These are phyloP conservation scores for Nepenthes mirabilis DNA, from an alignment of 148 eudicot species.

Conservation along the genomic window DNA sequence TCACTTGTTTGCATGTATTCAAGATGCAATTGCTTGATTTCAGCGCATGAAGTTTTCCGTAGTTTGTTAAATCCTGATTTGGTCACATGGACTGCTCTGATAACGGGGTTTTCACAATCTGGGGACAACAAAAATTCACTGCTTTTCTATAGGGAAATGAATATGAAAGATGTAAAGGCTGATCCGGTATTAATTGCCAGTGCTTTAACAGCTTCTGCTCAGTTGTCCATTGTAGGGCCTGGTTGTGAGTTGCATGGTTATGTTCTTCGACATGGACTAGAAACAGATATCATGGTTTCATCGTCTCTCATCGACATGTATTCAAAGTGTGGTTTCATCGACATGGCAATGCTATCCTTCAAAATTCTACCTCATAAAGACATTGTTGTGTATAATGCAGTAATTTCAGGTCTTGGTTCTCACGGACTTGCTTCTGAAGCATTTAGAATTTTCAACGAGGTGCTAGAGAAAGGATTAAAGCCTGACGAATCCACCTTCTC, in stretches of 20 bases:
- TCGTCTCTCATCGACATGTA: slow-evolving; percentile 85
- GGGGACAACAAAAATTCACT: slow-evolving; percentile 32
- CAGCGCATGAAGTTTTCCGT: slow-evolving; percentile 43
- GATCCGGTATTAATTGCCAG: slow-evolving; percentile 54
- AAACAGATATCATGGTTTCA: slow-evolving; percentile 35
- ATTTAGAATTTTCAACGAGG: slow-evolving; percentile 32
- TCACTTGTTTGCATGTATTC: slow-evolving; percentile 69
- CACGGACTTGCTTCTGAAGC: slow-evolving; percentile 54
- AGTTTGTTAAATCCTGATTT: slow-evolving; percentile 45
- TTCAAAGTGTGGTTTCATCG: slow-evolving; percentile 66
- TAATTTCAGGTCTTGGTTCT: slow-evolving; percentile 51
- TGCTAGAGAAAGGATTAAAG: slow-evolving; percentile 22
- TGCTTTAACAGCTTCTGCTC: slow-evolving; percentile 47
- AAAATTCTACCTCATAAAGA: slow-evolving; percentile 23
- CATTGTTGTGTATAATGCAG: slow-evolving; percentile 44
- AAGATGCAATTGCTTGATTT: slow-evolving; percentile 46
- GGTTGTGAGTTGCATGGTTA: slow-evolving; percentile 70
- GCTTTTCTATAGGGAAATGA: slow-evolving; percentile 35
- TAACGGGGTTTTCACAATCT: slow-evolving; percentile 53
- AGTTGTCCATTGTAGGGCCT: slow-evolving; percentile 28
- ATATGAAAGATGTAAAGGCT: slow-evolving; percentile 31
- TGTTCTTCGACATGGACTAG: slow-evolving; percentile 50
- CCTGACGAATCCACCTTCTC: slow-evolving; percentile 75
- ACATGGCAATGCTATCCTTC: slow-evolving; percentile 37
- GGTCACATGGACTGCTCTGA: slow-evolving; percentile 71